Base-by-base conservation (phyloP, 306 rosid genomes). In the Chamaecrista fasciculata region DNA sequence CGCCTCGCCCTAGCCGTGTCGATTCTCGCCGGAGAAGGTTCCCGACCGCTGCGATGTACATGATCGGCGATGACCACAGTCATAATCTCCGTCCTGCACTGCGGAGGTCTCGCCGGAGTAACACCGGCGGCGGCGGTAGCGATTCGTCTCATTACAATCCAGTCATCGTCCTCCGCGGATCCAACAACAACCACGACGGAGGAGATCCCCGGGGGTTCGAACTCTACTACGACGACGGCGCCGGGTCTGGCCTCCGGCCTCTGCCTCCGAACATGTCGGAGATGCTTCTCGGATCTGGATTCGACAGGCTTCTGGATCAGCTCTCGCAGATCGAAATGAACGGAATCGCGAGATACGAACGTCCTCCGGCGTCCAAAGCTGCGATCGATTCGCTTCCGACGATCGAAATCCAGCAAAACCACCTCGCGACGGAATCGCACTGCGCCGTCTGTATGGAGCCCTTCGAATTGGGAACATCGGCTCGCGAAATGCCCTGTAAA, bases 371-470 rank as follows among this genome's bases (percentile, higher is more conserved):
- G 0, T 75, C 88, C 0, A 91, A 85, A 59, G 36, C 81, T 0
- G 84, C 88, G 5, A 86, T 86, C 15, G 93, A 91, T 4, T 67
- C 85, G 19, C 29, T 88, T 62, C 89, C 86, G 11, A 72, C 70
- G 16, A 33, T 91, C 2, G 66, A 85, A 68, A 87, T 91, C 6
- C 28, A 29, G 2, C 67, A 65, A 0, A 25, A 10, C 1, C 84
- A 88, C 51, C 31, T 81, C 1, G 57, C 42, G 4, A 47, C 25
- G 23, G 91, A 78, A 55, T 77, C 87, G 1, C 89, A 86, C 55
- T 91, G 97, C 19, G 96, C 93, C 0, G 86, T 91, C 36, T 89
- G 97, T 47, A 91, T 79, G 28, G 96, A 91, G 10, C 31, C 71
- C 11, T 91, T 91, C 7, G 86, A 91, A 51, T 36, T 80, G 9